A percentile compares a stretch with the other conserved stretches of the same genome.
Conservation (phyloP, 1,284 basidiomycete species). For the Volvariella volvacea region DNA sequence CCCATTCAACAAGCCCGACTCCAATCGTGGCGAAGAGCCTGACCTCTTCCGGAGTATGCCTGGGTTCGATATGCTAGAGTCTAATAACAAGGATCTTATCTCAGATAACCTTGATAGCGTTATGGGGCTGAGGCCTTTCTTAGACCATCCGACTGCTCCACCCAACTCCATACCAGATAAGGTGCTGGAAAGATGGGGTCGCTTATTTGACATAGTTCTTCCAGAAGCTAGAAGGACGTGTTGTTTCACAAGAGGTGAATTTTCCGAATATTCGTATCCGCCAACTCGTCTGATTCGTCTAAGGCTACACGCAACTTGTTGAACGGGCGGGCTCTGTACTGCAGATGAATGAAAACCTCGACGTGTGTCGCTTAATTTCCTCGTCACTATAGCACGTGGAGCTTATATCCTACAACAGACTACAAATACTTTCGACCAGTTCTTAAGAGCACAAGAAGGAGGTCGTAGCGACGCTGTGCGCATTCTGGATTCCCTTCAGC, state of each 20-base stretch:
- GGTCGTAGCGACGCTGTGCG: slow-evolving; percentile 39
- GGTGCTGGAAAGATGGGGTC: slow-evolving; percentile 67
- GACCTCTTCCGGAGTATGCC: slow-evolving; percentile 48
- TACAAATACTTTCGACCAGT: slow-evolving; percentile 48
- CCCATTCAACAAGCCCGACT: slow-evolving; percentile 27
- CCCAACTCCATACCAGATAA: slow-evolving; percentile 37
- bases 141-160: slow-evolving; percentile 5
- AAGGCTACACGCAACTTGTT: slow-evolving; percentile 70
- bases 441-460: slow-evolving; percentile 37
- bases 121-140: slow-evolving; percentile 22
- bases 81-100: slow-evolving; percentile 1
- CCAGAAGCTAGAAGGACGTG: slow-evolving; percentile 59
- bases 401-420: slow-evolving; percentile 37
- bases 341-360: slow-evolving; percentile 58
- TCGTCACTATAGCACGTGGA: not conserved
- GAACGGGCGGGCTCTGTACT: slow-evolving; percentile 71
- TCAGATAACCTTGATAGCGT: slow-evolving; percentile 2
- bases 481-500: slow-evolving; percentile 45
- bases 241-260: slow-evolving; percentile 70
- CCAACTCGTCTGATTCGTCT: not conserved
- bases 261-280: too few species aligned
- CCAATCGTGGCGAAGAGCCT: slow-evolving; percentile 10
- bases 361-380: slow-evolving; percentile 45
- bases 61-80: slow-evolving; percentile 22
- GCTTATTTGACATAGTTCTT: slow-evolving; percentile 69